Evolutionary conservation across 495 filamentous ascomycete species (phyloP).

Genomic region (Podospora conica): DNA sequence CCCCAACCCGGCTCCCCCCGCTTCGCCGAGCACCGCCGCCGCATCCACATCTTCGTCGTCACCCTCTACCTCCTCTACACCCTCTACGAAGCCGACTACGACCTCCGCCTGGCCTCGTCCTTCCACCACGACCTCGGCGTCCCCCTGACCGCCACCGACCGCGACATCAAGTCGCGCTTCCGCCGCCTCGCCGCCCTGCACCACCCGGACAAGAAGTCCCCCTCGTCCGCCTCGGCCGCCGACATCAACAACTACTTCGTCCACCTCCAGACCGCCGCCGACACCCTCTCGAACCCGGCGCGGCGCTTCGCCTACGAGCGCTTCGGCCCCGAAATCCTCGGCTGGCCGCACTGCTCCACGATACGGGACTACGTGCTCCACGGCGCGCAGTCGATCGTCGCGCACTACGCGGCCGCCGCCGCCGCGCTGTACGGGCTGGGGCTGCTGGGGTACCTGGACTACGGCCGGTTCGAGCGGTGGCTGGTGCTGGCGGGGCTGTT

Average conservation of each 20-base stretch:
- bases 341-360: constrained; percentile 57
- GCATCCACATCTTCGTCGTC: constrained; percentile 78
- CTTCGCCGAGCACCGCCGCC: constrained; percentile 64
- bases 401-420: constrained; percentile 61
- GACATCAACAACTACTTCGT: constrained; percentile 61
- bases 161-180: constrained; percentile 76
- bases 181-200: constrained; percentile 74
- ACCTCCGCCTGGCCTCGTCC: constrained; percentile 60
- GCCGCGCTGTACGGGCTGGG: constrained; percentile 61
- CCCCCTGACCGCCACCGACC: constrained; percentile 60
- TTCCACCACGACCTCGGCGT: constrained; percentile 74
- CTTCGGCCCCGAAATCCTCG: constrained; percentile 70
- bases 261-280: constrained; percentile 72
- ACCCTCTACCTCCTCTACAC: constrained; percentile 82
- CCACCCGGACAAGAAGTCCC: constrained; percentile 75
- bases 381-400: constrained; percentile 51
- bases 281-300: constrained; percentile 71
- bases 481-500: constrained; percentile 62
- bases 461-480: constrained; percentile 88
- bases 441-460: constrained; percentile 73
- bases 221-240: constrained; percentile 12
- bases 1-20: constrained; percentile 66
- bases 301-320: constrained; percentile 90
- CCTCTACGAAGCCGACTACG: constrained; percentile 85
- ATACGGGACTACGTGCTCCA: constrained; percentile 65